Conservation (phyloP, 1,139 yeast genomes). For the Protomyces macrosporus region DNA sequence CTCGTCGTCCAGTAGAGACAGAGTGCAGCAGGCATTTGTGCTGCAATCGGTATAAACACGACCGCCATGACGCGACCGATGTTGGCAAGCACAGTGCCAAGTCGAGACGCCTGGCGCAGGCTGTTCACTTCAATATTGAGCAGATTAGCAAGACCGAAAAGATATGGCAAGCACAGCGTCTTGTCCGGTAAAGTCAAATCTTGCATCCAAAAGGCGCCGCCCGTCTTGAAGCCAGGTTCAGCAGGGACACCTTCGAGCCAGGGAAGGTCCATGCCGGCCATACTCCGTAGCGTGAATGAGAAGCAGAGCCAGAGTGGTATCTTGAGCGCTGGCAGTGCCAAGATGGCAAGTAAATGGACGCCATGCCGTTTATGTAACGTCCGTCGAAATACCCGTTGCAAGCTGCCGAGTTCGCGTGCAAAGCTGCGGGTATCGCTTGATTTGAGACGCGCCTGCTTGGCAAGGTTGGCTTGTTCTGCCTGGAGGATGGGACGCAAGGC, state of each 20-base stretch:
- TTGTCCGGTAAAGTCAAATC: constrained; percentile 10
- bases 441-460: not conserved
- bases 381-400: not conserved
- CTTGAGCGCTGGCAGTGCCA: constrained; percentile 15
- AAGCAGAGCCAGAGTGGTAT: constrained; percentile 12
- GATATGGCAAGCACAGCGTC: not conserved
- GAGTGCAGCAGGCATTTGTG: constrained; percentile 24
- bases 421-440: not conserved
- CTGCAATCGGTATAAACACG: constrained; percentile 10
- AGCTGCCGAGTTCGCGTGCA: not conserved
- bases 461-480: not conserved
- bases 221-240: not conserved
- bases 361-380: not conserved
- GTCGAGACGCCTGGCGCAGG: not conserved
- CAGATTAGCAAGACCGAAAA: constrained; percentile 7
- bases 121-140: constrained; percentile 15
- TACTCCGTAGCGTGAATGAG: constrained; percentile 13
- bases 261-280: constrained; percentile 11
- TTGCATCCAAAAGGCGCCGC: constrained; percentile 6
- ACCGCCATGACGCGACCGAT: constrained; percentile 6
- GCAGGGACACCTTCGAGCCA: not conserved
- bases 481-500: constrained; percentile 12
- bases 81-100: not conserved
- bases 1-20: constrained; percentile 21
- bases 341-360: not conserved